Evolutionary conservation across 1,284 basidiomycete genomes (phyloP).

Genomic region (Microbotryomycetes sp.): DNA sequence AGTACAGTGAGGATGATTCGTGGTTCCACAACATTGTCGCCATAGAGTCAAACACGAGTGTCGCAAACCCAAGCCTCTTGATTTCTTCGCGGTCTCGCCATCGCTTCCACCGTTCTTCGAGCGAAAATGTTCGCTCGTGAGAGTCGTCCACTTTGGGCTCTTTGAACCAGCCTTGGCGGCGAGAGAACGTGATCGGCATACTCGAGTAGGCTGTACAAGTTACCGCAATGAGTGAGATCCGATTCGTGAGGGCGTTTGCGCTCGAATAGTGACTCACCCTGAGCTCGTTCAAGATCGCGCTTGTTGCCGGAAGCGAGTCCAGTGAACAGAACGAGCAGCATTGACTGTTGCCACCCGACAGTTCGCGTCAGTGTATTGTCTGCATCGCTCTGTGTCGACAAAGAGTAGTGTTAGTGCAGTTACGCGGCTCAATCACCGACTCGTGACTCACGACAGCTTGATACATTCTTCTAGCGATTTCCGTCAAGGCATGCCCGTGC

Average conservation of each 20-base stretch:
- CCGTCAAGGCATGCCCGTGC: conserved; percentile 27
- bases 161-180: conserved; percentile 28
- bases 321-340: conserved; percentile 19
- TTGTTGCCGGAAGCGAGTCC: conserved; percentile 30
- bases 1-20: conserved; percentile 17
- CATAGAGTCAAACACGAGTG: conserved; percentile 25
- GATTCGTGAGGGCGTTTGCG: no score
- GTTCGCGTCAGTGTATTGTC: conserved; percentile 28
- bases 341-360: conserved; percentile 27
- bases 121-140: conserved; percentile 11
- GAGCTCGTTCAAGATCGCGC: conserved; percentile 27
- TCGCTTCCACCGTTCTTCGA: conserved; percentile 30
- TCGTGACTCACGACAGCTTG: conserved; percentile 16
- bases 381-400: conserved; percentile 11
- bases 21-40: conserved; percentile 23
- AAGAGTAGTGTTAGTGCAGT: neutral
- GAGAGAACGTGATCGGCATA: conserved; percentile 26
- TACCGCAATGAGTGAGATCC: no score
- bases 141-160: conserved; percentile 14
- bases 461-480: conserved; percentile 19
- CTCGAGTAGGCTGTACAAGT: conserved; percentile 12
- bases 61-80: conserved; percentile 22
- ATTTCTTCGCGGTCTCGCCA: conserved; percentile 30
- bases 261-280: conserved; percentile 4
- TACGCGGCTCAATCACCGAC: neutral